These are phyloP conservation scores for Amylostereum chailletii DNA, from an alignment of 1,284 basidiomycete genomes.

Conservation along the genomic window DNA sequence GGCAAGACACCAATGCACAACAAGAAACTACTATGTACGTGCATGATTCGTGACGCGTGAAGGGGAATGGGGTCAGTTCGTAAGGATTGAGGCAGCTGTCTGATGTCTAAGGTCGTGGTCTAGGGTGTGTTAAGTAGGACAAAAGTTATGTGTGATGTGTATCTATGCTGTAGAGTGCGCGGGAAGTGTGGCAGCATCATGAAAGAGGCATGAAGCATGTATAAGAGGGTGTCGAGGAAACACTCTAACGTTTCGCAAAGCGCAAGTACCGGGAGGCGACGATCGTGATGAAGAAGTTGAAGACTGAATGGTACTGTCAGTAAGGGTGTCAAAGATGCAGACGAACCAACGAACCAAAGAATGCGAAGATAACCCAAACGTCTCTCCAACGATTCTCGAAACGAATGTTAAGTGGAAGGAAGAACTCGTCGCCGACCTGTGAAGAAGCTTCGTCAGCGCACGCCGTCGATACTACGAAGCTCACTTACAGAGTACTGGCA, in stretches of 20 bases:
- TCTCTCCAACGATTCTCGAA: conserved; percentile 44
- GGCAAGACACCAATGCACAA: too few species aligned
- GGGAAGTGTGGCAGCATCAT: too few species aligned
- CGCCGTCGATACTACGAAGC: background rate
- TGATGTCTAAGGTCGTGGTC: too few species aligned
- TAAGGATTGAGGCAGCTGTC: too few species aligned
- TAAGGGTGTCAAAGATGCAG: conserved; percentile 19
- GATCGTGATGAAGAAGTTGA: background rate
- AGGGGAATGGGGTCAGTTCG: too few species aligned
- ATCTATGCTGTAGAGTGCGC: too few species aligned
- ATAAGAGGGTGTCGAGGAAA: too few species aligned
- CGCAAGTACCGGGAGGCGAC: background rate
- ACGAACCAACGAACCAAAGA: conserved; percentile 16
- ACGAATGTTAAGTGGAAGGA: conserved; percentile 37
- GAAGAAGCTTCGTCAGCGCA: conserved; percentile 43
- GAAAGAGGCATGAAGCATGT: too few species aligned
- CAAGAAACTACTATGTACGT: too few species aligned
- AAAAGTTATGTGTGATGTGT: too few species aligned
- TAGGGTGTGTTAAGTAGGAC: too few species aligned
- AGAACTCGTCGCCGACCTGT: conserved; percentile 32
- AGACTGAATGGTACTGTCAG: background rate
- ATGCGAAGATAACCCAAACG: conserved; percentile 31
- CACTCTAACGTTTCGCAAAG: background rate
- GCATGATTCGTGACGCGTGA: too few species aligned
- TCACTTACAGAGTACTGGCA: conserved; percentile 47